These are phyloP conservation scores for Pyrus pyrifolia DNA, from an alignment of 306 rosid species.

Conservation along the genomic window DNA sequence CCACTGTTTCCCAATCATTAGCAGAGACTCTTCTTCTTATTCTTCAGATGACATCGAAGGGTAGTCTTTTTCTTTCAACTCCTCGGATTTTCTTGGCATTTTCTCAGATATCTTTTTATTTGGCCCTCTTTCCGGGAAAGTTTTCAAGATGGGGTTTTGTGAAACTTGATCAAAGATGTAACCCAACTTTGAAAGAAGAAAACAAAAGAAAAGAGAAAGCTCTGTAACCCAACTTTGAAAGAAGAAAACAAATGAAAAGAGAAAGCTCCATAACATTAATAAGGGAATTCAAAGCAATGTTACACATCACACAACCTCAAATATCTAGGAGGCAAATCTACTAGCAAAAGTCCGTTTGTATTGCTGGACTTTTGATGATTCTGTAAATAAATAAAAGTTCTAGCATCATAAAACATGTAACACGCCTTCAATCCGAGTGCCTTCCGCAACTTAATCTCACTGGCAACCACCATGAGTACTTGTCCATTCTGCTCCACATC, in stretches of 20 bases:
- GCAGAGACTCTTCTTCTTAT: background rate
- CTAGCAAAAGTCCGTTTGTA: too few relatives aligned
- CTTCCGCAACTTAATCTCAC: conserved; percentile 5
- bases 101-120: background rate
- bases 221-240: background rate
- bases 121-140: background rate
- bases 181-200: too few relatives aligned
- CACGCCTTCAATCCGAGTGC: background rate
- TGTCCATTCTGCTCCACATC: conserved; percentile 40
- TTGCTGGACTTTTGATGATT: background rate
- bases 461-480: conserved; percentile 28
- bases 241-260: background rate
- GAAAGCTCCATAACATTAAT: background rate
- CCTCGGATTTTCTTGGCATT: background rate
- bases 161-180: background rate
- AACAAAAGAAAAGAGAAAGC: too few relatives aligned
- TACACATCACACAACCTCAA: too few relatives aligned
- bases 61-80: background rate
- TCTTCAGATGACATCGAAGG: background rate
- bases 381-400: background rate
- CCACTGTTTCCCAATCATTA: background rate
- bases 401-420: background rate
- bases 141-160: background rate
- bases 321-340: too few relatives aligned
- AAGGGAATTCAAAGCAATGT: too few relatives aligned